Conservation (phyloP, 2,329 filamentous ascomycete species). For the Talaromyces marneffei region DNA sequence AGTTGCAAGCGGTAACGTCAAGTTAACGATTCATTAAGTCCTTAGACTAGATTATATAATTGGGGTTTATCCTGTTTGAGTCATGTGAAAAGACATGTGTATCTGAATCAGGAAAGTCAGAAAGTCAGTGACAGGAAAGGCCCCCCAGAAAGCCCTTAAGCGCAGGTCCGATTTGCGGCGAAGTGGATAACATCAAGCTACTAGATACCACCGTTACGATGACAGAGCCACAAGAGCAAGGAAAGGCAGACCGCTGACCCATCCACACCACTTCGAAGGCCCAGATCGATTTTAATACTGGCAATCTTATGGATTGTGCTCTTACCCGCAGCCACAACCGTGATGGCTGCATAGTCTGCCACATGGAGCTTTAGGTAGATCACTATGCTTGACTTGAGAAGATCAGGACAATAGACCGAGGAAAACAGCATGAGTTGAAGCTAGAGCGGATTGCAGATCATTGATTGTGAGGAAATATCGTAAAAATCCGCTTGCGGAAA, state of each 20-base stretch:
- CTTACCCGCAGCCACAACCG: conserved; percentile 1
- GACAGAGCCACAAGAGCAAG: not conserved
- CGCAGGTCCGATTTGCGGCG: conserved; percentile 4
- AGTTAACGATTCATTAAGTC: conserved; percentile 2
- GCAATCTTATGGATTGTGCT: not conserved
- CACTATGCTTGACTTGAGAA: not conserved
- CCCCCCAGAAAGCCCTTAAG: not conserved
- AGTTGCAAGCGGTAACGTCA: conserved; percentile 13
- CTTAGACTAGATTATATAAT: conserved; percentile 11
- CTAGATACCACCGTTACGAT: conserved; percentile 13
- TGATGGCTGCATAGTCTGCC: conserved; percentile 1
- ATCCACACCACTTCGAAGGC: not conserved
- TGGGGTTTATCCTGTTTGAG: conserved; percentile 7
- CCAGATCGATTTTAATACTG: not conserved
- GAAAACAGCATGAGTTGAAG: not conserved
- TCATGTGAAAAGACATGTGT: not conserved
- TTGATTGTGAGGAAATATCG: not conserved
- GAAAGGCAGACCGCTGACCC: not conserved
- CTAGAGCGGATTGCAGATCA: not conserved
- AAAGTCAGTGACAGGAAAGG: conserved; percentile 4
- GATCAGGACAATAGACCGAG: not conserved
- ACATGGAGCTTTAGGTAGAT: conserved; percentile 6
- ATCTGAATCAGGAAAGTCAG: conserved; percentile 9
- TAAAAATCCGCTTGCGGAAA: not conserved
- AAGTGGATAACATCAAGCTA: conserved; percentile 8